A percentile compares a stretch with the other conserved stretches of the same genome.
Conservation (phyloP, 805 yeast genomes). For the Saccharomyces paradoxus region DNA sequence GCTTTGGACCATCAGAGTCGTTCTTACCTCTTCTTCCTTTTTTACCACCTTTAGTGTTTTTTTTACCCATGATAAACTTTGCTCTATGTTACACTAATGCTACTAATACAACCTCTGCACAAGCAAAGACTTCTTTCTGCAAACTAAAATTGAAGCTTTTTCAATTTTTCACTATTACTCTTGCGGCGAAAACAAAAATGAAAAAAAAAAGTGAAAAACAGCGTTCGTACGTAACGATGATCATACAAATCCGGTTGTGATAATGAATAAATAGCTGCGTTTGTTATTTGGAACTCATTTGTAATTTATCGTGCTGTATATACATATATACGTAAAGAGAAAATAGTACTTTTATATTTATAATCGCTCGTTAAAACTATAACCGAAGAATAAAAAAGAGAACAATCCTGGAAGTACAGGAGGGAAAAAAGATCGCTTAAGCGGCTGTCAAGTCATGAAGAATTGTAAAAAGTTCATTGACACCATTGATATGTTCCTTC, state of each 20-base stretch:
- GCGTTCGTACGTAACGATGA: neutral
- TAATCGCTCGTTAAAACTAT: neutral
- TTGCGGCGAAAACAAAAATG: neutral
- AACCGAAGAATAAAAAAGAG: neutral
- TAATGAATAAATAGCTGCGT: neutral
- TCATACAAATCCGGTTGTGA: neutral
- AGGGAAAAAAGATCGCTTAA: neutral
- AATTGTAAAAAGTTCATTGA: slow-evolving; percentile 58
- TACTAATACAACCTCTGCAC: neutral
- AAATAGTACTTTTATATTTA: neutral
- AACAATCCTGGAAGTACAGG: neutral
- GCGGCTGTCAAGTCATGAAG: slow-evolving; percentile 19
- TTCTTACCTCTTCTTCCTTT: slow-evolving; percentile 97
- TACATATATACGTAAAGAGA: neutral
- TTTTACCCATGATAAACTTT: slow-evolving; percentile 29
- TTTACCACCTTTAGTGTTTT: slow-evolving; percentile 62
- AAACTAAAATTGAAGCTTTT: neutral
- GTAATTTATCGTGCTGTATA: neutral
- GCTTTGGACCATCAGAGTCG: slow-evolving; percentile 80
- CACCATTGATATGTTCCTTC: slow-evolving; percentile 55
- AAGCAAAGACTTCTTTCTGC: neutral
- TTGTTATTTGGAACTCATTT: neutral
- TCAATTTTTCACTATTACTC: neutral
- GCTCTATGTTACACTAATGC: neutral
- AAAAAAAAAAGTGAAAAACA: slow-evolving; percentile 1